phyloP scores from a whole-genome alignment of 2,329 filamentous ascomycete species.

The Penicillium sp. region DNA sequence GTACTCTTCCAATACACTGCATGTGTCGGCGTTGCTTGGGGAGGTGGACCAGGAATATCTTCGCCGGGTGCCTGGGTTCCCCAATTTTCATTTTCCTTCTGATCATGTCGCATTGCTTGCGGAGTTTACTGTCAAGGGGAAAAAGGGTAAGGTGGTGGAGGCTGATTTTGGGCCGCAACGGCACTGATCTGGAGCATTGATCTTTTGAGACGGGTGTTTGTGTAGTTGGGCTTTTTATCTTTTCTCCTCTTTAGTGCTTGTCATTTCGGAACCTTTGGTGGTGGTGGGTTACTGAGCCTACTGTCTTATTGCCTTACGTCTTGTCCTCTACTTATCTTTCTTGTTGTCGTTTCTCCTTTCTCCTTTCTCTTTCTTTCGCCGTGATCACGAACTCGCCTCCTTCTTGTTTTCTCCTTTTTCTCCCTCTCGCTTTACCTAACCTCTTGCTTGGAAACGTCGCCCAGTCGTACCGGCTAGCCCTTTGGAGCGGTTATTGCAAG shows the following conservation, averaged over 20 bases:
- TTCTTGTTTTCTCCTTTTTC: conserved; percentile 21
- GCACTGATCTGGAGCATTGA: conserved; percentile 43
- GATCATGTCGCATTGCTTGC: conserved; percentile 90
- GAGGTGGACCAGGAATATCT: conserved; percentile 86
- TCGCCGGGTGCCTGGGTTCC: conserved; percentile 85
- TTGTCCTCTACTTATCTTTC: conserved; percentile 22
- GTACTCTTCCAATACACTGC: conserved; percentile 90
- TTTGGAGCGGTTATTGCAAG: conserved; percentile 32
- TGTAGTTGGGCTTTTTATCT: conserved; percentile 32
- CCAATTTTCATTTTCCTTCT: conserved; percentile 91
- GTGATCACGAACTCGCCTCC: conserved; percentile 27
- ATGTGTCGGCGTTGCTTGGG: conserved; percentile 81
- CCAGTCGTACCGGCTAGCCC: conserved; percentile 10
- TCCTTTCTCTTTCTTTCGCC: conserved; percentile 13
- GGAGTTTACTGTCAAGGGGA: conserved; percentile 85
- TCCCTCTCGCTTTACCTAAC: conserved; percentile 16
- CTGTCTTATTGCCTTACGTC: conserved; percentile 27
- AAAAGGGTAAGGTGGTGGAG: conserved; percentile 75
- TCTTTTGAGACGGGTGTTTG: conserved; percentile 45
- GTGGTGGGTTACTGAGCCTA: conserved; percentile 40
- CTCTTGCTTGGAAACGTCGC: conserved; percentile 19
- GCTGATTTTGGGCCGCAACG: conserved; percentile 63
- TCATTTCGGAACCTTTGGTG: conserved; percentile 48
- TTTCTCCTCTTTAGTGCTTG: conserved; percentile 24
- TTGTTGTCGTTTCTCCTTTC: conserved; percentile 22